phyloP scores from a whole-genome alignment of 441 rosid species.

The Mallotus japonicus region DNA sequence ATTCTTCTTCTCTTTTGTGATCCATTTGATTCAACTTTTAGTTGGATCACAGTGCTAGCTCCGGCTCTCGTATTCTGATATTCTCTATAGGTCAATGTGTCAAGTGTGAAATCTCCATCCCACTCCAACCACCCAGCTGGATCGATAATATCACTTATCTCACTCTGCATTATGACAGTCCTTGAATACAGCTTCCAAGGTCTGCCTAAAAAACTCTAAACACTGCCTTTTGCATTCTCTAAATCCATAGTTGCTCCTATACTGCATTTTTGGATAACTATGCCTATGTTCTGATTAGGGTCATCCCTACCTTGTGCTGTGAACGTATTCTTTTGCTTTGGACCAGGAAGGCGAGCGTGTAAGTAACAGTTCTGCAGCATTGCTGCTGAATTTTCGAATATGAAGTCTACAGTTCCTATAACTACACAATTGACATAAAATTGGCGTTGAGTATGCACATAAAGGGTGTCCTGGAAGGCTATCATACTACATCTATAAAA shows the following conservation, averaged over 20 bases:
- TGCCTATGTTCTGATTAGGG: conserved; percentile 48
- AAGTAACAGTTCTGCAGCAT: conserved; percentile 52
- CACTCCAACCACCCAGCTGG: conserved; percentile 81
- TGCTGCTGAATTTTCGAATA: conserved; percentile 46
- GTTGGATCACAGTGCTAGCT: conserved; percentile 25
- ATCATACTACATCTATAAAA: conserved; percentile 48
- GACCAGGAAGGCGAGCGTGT: conserved; percentile 38
- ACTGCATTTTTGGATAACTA: conserved; percentile 73
- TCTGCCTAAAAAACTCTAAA: conserved; percentile 60
- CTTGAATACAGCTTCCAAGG: conserved; percentile 82
- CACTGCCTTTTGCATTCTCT: conserved; percentile 33
- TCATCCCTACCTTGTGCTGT: conserved; percentile 53
- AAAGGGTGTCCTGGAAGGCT: conserved; percentile 80
- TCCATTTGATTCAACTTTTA: no score
- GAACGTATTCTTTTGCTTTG: conserved; percentile 46
- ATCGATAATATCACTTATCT: conserved; percentile 40
- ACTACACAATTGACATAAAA: conserved; percentile 60
- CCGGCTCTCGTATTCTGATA: conserved; percentile 61
- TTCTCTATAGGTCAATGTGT: conserved; percentile 60
- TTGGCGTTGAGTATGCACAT: conserved; percentile 72
- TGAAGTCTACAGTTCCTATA: conserved; percentile 51
- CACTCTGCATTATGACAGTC: conserved; percentile 57
- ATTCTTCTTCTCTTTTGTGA: no score
- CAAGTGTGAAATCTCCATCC: conserved; percentile 49
- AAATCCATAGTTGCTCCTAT: conserved; percentile 58